Base-by-base conservation (phyloP, 2,329 filamentous ascomycete genomes). In the Coniella lustricola region DNA sequence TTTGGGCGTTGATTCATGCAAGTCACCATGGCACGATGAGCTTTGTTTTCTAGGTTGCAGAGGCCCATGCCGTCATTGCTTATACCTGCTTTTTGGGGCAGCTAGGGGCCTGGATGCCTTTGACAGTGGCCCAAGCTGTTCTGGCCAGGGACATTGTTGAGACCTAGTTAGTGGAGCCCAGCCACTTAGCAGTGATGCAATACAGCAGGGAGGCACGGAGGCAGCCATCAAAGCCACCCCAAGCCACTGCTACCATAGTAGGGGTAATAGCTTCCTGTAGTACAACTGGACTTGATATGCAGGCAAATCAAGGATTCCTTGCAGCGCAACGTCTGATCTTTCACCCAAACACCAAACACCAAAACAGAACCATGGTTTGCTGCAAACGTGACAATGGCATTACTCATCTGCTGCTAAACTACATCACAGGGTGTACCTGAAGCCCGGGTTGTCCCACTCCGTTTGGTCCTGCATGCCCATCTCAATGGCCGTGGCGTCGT, bases 381-480 rank as follows among this genome's bases (percentile, higher is more conserved):
- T n/a, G n/a, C n/a, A n/a, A n/a, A n/a, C n/a, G n/a, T n/a, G n/a
- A n/a, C n/a, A n/a, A n/a, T n/a, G n/a, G n/a, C n/a, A n/a, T n/a
- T n/a, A n/a, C 5, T 13, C 13, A 14, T 21, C 32, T 31, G 3
- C 8, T n/a, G 29, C 41, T 44, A 14, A 34, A 13, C 7, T 18
- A n/a, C 40, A 29, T 50, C 39, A 52, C 20, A 52, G 39, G 7
- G 50, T 46, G 48, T 62, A 64, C 35, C 61, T 52, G 44, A 64
- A 63, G 2, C 61, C 60, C 31, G 55, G 56, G 17, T 64, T 64
- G 17, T 64, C 61, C 12, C 62, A 41, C 55, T 63, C 61, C 9
- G 60, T 64, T 48, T 57, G 45, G 25, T 64, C 60, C 18, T 57
- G 59, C 61, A 64, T 64, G 3, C 60, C 61, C 17, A 55, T 57